These are phyloP conservation scores for Cavenderia fasciculata DNA, from an alignment of 78 protist genomes.

Conservation along the genomic window DNA sequence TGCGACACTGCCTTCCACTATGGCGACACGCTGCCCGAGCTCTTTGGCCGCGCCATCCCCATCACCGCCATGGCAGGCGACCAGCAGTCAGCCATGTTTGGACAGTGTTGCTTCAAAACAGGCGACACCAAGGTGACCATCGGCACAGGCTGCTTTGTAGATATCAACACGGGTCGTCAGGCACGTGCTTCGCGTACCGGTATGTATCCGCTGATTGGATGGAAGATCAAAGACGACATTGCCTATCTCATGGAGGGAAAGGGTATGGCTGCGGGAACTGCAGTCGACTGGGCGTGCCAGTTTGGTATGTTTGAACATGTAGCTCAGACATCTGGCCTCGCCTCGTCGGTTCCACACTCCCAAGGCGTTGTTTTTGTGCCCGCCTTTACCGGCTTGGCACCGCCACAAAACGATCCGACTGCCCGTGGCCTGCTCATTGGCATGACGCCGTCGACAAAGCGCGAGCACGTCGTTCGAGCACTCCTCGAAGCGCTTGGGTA, in stretches of 20 bases:
- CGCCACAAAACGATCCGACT: constrained; percentile 64
- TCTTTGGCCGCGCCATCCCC: constrained; percentile 54
- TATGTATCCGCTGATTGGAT: constrained; percentile 78
- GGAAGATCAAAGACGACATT: constrained; percentile 40
- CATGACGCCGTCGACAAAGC: constrained; percentile 47
- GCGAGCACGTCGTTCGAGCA: constrained; percentile 75
- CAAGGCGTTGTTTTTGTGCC: constrained; percentile 81
- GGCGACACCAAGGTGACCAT: constrained; percentile 74
- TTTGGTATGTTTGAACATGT: constrained; percentile 70
- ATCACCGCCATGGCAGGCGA: constrained; percentile 60
- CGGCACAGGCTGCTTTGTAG: constrained; percentile 83
- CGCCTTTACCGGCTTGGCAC: constrained; percentile 70
- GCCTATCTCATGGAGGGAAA: constrained; percentile 73
- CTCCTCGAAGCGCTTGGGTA: constrained; percentile 71
- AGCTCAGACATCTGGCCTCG: constrained; percentile 44
- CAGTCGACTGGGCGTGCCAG: constrained; percentile 51
- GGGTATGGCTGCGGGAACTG: constrained; percentile 76
- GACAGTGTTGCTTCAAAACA: constrained; percentile 72
- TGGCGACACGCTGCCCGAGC: constrained; percentile 32
- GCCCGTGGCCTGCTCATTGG: constrained; percentile 81
- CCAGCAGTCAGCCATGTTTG: constrained; percentile 82
- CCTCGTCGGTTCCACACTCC: constrained; percentile 35
- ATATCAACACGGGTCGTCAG: constrained; percentile 58
- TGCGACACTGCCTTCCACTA: constrained; percentile 44
- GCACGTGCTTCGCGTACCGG: constrained; percentile 46